A percentile compares a stretch with the other conserved stretches of the same genome.
These are phyloP conservation scores for Paracorniculantispora psalliotae DNA, from an alignment of 2,329 filamentous ascomycete species.

Conservation along the genomic window DNA sequence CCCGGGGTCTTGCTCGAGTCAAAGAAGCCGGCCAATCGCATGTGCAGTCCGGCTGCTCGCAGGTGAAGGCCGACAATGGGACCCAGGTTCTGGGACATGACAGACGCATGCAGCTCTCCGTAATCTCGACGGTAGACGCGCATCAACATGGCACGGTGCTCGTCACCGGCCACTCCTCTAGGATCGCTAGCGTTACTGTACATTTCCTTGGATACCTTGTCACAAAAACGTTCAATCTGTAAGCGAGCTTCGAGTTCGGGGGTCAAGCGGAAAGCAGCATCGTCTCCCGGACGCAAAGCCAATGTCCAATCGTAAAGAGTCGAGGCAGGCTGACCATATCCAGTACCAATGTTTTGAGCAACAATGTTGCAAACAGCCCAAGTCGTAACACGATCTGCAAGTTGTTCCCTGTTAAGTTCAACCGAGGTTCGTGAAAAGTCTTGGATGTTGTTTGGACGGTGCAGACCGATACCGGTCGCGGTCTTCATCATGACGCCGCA, in stretches of 20 bases:
- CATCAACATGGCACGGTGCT: conserved; percentile 62
- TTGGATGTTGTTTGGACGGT: conserved; percentile 75
- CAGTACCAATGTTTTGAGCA: conserved; percentile 75
- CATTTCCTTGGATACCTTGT: conserved; percentile 74
- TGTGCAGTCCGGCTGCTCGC: conserved; percentile 67
- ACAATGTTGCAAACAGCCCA: conserved; percentile 87
- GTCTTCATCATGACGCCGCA: conserved; percentile 84
- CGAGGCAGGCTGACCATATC: conserved; percentile 75
- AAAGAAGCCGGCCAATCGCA: conserved; percentile 76
- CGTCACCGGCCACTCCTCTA: conserved; percentile 61
- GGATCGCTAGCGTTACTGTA: conserved; percentile 73
- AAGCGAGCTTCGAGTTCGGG: conserved; percentile 62
- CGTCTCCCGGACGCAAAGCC: conserved; percentile 54
- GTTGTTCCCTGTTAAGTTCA: conserved; percentile 72
- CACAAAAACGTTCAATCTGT: conserved; percentile 68
- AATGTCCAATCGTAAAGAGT: conserved; percentile 73
- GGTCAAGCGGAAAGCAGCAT: conserved; percentile 53
- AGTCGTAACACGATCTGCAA: conserved; percentile 71
- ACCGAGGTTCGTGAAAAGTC: conserved; percentile 74
- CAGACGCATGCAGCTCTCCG: conserved; percentile 56
- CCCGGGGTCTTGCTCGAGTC: conserved; percentile 67
- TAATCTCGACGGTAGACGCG: conserved; percentile 62
- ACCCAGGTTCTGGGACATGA: conserved; percentile 54
- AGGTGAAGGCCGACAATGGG: conserved; percentile 61
- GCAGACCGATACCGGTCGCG: conserved; percentile 76